Conservation (phyloP, 164 flowering plant genomes). For the Taxillus chinensis region DNA sequence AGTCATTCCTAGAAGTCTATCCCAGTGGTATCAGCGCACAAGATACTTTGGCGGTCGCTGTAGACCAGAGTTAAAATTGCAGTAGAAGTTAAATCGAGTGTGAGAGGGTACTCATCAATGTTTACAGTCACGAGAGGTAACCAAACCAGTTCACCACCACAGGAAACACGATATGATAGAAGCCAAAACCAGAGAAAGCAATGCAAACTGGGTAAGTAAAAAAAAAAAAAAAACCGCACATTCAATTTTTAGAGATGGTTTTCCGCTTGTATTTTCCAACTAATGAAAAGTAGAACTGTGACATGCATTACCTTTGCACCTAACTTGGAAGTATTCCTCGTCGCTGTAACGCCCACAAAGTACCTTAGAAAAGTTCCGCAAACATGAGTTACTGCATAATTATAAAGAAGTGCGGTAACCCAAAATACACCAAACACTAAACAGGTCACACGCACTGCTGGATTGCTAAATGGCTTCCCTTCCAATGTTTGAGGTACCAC, state of each 20-base stretch:
- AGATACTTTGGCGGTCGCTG: too few species aligned
- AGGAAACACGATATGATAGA: too few species aligned
- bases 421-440: not conserved
- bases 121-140: too few species aligned
- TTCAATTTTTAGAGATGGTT: not conserved
- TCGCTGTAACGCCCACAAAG: slow-evolving; percentile 85
- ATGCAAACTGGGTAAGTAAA: too few species aligned
- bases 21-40: too few species aligned
- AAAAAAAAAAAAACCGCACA: too few species aligned
- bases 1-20: too few species aligned
- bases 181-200: too few species aligned
- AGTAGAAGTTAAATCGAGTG: too few species aligned
- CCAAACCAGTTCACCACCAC: too few species aligned
- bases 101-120: too few species aligned
- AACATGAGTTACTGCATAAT: not conserved
- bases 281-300: not conserved
- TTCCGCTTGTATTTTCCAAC: not conserved
- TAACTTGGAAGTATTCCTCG: slow-evolving; percentile 62
- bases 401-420: not conserved
- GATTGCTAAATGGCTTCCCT: slow-evolving; percentile 36
- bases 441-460: slow-evolving; percentile 43
- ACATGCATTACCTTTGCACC: slow-evolving; percentile 64
- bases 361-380: slow-evolving; percentile 34
- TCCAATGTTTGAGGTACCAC: slow-evolving; percentile 64
- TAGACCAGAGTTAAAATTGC: too few species aligned